Conservation (phyloP, 2,329 filamentous ascomycete genomes). For the Mycosphaerella sp. region DNA sequence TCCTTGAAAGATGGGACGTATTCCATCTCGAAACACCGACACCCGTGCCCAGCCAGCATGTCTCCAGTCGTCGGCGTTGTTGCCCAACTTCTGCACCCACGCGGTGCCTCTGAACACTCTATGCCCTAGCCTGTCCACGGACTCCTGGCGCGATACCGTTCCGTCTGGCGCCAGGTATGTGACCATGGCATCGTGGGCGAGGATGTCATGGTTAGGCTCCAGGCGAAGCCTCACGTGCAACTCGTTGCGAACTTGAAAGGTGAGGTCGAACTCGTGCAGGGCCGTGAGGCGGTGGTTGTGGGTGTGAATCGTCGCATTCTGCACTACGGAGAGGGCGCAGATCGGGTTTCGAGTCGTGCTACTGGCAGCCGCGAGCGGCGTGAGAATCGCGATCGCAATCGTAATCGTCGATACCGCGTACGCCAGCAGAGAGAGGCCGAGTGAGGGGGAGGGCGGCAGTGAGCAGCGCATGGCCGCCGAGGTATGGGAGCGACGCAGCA, state of each 20-base stretch:
- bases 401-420: slow-evolving; percentile 8
- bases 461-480: slow-evolving; percentile 18
- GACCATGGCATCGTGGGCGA: slow-evolving; percentile 68
- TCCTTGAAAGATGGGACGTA: slow-evolving; percentile 77
- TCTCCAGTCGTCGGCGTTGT: slow-evolving; percentile 58
- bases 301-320: slow-evolving; percentile 70
- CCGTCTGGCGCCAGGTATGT: slow-evolving; percentile 68
- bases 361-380: slow-evolving; percentile 26
- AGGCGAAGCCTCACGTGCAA: slow-evolving; percentile 72
- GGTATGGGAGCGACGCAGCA: not conserved
- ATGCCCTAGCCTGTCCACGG: slow-evolving; percentile 65
- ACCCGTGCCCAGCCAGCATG: slow-evolving; percentile 84
- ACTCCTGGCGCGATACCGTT: slow-evolving; percentile 57
- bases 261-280: slow-evolving; percentile 75
- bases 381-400: slow-evolving; percentile 14
- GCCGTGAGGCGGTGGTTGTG: slow-evolving; percentile 73
- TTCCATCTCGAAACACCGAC: slow-evolving; percentile 68
- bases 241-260: slow-evolving; percentile 62
- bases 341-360: slow-evolving; percentile 72
- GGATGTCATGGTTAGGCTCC: slow-evolving; percentile 85
- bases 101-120: slow-evolving; percentile 77
- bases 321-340: slow-evolving; percentile 63
- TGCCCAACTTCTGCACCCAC: slow-evolving; percentile 56
- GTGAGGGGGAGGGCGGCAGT: not conserved
- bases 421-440: slow-evolving; percentile 12